Evolutionary conservation across 768 basidiomycete genomes (phyloP).

Genomic region (Boletus reticuloceps): DNA sequence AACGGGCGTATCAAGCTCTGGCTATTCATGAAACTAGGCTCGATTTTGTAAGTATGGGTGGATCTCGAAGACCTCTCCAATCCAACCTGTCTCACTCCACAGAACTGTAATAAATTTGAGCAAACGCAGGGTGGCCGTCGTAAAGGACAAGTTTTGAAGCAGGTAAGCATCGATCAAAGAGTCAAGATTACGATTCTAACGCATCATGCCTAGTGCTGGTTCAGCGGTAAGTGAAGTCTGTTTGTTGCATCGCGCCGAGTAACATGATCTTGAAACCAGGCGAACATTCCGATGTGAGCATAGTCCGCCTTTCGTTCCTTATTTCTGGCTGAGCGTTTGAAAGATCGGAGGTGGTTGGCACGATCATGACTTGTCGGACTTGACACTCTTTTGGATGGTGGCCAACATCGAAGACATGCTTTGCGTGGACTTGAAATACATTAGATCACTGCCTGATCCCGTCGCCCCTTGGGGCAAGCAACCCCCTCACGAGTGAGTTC

Average conservation of each 20-base stretch:
- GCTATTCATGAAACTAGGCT: slow-evolving; percentile 64
- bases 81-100: not conserved
- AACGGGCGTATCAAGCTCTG: slow-evolving; percentile 65
- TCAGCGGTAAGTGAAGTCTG: slow-evolving; percentile 46
- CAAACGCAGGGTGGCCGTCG: slow-evolving; percentile 50
- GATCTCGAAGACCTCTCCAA: not conserved
- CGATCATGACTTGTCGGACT: slow-evolving; percentile 64
- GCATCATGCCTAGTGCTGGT: slow-evolving; percentile 56
- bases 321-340: not conserved
- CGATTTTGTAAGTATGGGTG: slow-evolving; percentile 55
- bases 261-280: slow-evolving; percentile 20
- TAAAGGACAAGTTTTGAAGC: slow-evolving; percentile 60
- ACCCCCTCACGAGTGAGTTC: slow-evolving; percentile 57
- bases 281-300: slow-evolving; percentile 25
- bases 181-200: slow-evolving; percentile 2
- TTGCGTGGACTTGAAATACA: slow-evolving; percentile 54
- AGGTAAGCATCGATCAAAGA: slow-evolving; percentile 38
- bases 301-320: not conserved
- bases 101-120: slow-evolving; percentile 64
- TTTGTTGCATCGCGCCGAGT: not conserved
- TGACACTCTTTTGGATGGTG: slow-evolving; percentile 64
- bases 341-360: slow-evolving; percentile 72
- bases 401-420: slow-evolving; percentile 56
- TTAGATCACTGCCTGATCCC: slow-evolving; percentile 49
- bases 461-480: slow-evolving; percentile 60